Evolutionary conservation across 305 asterid species (phyloP).

Genomic region (Fraxinus latifolia): DNA sequence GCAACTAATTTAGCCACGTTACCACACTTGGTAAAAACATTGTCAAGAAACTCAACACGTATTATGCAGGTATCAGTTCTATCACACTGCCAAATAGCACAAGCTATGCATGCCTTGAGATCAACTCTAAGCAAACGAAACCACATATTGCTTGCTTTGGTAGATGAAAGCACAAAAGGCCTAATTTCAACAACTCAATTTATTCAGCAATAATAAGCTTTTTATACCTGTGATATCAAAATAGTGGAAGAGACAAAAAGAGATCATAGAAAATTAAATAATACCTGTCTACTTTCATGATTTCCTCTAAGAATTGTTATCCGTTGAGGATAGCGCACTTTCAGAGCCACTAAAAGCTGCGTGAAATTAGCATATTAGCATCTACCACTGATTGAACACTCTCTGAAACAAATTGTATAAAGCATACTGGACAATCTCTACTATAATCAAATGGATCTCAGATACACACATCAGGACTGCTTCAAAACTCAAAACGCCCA

Average conservation of each 20-base stretch:
- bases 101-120: neutral
- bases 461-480: neutral
- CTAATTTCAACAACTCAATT: neutral
- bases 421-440: constrained; percentile 13
- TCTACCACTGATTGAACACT: constrained; percentile 6
- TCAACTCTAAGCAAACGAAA: constrained; percentile 9
- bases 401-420: constrained; percentile 1
- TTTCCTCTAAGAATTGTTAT: constrained; percentile 93
- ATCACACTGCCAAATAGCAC: constrained; percentile 6
- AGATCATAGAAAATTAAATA: neutral
- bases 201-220: neutral
- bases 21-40: neutral
- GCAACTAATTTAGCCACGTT: constrained; percentile 4
- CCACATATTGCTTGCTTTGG: neutral
- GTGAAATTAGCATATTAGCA: constrained; percentile 26
- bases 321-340: constrained; percentile 90
- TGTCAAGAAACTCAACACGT: neutral
- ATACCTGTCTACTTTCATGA: constrained; percentile 96
- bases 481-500: neutral
- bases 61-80: constrained; percentile 7
- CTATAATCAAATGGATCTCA: constrained; percentile 11
- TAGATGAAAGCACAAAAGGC: constrained; percentile 9
- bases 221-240: neutral
- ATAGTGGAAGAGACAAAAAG: neutral
- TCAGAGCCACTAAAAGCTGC: constrained; percentile 89